Conservation (phyloP, 306 rosid genomes). For the Pachyrhizus erosus region DNA sequence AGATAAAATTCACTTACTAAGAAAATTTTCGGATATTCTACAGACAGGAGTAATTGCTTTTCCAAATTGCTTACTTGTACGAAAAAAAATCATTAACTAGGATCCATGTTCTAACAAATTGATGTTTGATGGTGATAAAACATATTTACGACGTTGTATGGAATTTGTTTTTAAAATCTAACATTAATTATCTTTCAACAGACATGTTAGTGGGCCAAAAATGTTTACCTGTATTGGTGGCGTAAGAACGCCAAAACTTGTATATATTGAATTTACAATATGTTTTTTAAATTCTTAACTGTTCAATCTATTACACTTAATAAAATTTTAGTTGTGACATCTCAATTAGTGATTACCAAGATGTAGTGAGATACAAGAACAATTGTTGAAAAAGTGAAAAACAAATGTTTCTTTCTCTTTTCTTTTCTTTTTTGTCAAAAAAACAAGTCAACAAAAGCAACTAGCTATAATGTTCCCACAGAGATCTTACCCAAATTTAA, state of each 20-base stretch:
- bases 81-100: neutral
- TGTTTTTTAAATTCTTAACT: too few species aligned
- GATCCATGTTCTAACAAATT: neutral
- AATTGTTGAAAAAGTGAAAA: neutral
- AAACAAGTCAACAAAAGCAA: slow-evolving; percentile 7
- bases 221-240: neutral
- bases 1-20: neutral
- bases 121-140: neutral
- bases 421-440: neutral
- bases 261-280: too few species aligned
- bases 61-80: neutral
- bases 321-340: neutral
- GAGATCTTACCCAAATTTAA: slow-evolving; percentile 36
- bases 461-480: neutral
- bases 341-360: neutral
- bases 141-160: neutral
- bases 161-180: neutral
- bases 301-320: too few species aligned
- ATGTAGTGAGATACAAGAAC: neutral
- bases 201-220: neutral
- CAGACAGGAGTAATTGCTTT: neutral
- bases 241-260: too few species aligned
- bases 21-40: neutral
- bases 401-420: neutral
- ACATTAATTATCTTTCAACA: neutral